A percentile compares a stretch with the other conserved stretches of the same genome.
phyloP scores from a whole-genome alignment of 257 asterid species.

The Phtheirospermum japonicum region DNA sequence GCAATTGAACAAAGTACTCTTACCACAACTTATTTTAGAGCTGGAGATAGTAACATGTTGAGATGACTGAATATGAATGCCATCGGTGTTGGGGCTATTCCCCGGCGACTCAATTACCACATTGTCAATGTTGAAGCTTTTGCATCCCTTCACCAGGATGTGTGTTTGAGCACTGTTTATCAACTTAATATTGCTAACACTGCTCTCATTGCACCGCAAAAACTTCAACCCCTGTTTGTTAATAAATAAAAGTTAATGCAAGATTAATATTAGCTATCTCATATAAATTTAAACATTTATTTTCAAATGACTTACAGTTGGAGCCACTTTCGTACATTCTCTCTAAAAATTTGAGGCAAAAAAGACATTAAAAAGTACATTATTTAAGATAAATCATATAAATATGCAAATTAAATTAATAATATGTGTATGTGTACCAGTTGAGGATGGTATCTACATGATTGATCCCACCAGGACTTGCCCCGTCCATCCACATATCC shows the following conservation, averaged over 20 bases:
- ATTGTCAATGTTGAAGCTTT: neutral
- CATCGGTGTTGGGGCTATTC: neutral
- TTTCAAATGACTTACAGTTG: slow-evolving; percentile 60
- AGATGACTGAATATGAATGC: neutral
- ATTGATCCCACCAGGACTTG: slow-evolving; percentile 79
- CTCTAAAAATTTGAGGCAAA: slow-evolving; percentile 32
- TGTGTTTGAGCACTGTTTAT: slow-evolving; percentile 10
- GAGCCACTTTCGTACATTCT: slow-evolving; percentile 71
- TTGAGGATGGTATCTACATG: slow-evolving; percentile 54
- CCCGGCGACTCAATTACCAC: neutral
- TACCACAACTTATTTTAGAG: neutral
- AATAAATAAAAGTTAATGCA: no score
- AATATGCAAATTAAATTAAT: no score
- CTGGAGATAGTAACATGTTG: neutral
- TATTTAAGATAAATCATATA: neutral
- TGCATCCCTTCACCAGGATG: neutral
- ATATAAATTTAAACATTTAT: no score
- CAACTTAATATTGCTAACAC: slow-evolving; percentile 1
- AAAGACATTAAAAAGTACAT: neutral
- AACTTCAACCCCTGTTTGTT: neutral
- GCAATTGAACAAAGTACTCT: no score
- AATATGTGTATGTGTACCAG: slow-evolving; percentile 33
- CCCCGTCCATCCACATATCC: slow-evolving; percentile 63
- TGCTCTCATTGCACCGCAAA: neutral
- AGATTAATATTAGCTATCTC: no score